Evolutionary conservation across 2,329 filamentous ascomycete species (phyloP).

Genomic region (Mycosphaerella sp.): DNA sequence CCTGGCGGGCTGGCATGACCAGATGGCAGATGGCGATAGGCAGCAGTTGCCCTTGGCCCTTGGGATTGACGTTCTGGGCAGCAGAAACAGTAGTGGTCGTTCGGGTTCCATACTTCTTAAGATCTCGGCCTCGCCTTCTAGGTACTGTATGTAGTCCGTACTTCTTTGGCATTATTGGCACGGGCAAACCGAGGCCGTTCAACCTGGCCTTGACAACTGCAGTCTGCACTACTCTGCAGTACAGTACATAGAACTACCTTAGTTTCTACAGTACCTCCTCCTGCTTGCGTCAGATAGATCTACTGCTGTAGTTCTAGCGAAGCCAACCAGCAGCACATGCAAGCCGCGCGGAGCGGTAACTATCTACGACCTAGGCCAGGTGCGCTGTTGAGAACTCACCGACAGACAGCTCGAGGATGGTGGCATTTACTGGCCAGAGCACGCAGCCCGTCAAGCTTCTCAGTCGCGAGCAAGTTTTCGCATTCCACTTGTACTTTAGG

Average conservation of each 20-base stretch:
- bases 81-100: background rate
- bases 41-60: slow-evolving; percentile 5
- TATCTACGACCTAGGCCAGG: too few relatives aligned
- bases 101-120: too few relatives aligned
- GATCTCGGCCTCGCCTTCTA: too few relatives aligned
- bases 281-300: background rate
- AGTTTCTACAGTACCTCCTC: too few relatives aligned
- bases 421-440: background rate
- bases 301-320: too few relatives aligned
- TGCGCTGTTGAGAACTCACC: slow-evolving; percentile 9
- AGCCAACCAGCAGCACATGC: slow-evolving; percentile 1
- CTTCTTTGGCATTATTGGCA: too few relatives aligned
- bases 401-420: slow-evolving; percentile 2
- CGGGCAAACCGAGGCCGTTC: background rate
- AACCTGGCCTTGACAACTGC: background rate
- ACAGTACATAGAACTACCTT: too few relatives aligned
- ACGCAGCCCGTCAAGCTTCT: background rate
- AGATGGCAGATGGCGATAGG: slow-evolving; percentile 9
- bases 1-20: background rate
- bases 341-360: slow-evolving; percentile 8
- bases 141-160: too few relatives aligned
- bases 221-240: too few relatives aligned
- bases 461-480: background rate
- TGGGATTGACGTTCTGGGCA: background rate
- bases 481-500: too few relatives aligned